Base-by-base conservation (phyloP, 2,329 filamentous ascomycete genomes). In the Helotiales sp. region DNA sequence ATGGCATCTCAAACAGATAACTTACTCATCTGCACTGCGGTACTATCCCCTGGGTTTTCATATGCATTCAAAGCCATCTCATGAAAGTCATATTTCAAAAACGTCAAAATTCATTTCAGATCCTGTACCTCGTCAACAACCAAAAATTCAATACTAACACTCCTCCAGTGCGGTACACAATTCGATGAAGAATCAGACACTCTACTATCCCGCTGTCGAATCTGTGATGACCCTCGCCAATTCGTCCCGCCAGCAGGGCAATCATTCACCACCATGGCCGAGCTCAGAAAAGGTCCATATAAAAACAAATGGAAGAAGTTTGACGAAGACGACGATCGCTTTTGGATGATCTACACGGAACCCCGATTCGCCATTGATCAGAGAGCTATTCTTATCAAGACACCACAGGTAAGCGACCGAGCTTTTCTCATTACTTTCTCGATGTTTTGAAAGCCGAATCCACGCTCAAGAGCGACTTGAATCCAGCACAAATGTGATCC, bases 201-300 rank as follows among this genome's bases (percentile, higher is more conserved):
- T 13, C 74, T 82, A 30, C 79, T 88, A 50, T 82, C 79, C 63
- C 84, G 81, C 4, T 93, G 91, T 79, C 84, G 85, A 66, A 91
- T 93, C 70, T 93, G 91, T 79, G 90, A 93, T 77, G 90, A 92
- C 76, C 83, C 90, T 0, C 85, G 91, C 4, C 90, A 93, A 78
- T 93, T 85, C 74, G 87, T 91, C 0, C 89, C 90, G 0, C 81
- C 83, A 0, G 77, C 79, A 0, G 89, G 89, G 1, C 91, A 93
- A 79, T 78, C 82, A 24, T 93, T 91, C 80, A 90, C 87, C 0
- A 88, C 85, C 0, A 83, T 92, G 26, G 76, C 78, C 0, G 78
- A 79, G 0, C 74, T 88, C 26, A 79, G 79, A 22, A 57, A 30
- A 4, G 50, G 45, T 2, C 77, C 75, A 5, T 82, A 89, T 75